Conservation (phyloP, 192 early-diverging fungal genomes). For the Backusella tuberculispora region DNA sequence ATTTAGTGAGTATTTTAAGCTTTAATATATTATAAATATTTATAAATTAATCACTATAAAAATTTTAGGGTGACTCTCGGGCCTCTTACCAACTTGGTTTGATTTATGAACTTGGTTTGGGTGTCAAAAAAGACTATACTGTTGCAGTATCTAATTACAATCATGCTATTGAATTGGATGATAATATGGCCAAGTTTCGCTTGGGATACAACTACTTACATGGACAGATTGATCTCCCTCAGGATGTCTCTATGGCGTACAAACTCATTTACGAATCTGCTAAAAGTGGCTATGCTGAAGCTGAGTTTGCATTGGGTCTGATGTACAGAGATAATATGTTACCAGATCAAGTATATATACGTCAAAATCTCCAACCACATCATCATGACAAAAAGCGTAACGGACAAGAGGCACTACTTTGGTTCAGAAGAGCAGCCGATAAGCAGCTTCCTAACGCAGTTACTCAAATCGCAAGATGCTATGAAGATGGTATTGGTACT, state of each 20-base stretch:
- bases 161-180: conserved; percentile 25
- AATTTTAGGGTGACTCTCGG: conserved; percentile 29
- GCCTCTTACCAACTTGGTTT: conserved; percentile 40
- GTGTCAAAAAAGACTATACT: conserved; percentile 28
- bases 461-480: conserved; percentile 40
- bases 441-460: conserved; percentile 34
- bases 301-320: conserved; percentile 37
- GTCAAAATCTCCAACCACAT: conserved; percentile 2
- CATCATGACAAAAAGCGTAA: conserved; percentile 15
- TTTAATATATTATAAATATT: background rate
- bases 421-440: conserved; percentile 44
- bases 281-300: conserved; percentile 26
- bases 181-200: background rate
- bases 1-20: conserved; percentile 27
- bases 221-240: background rate
- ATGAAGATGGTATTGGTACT: conserved; percentile 42
- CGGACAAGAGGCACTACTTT: conserved; percentile 31
- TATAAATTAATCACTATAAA: background rate
- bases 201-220: background rate
- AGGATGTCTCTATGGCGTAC: conserved; percentile 29
- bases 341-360: conserved; percentile 8
- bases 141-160: conserved; percentile 33
- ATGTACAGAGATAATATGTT: conserved; percentile 29
- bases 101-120: conserved; percentile 36
- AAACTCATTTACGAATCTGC: conserved; percentile 28